Evolutionary conservation across 331 rosid species (phyloP), one percentile per base, ranked within the genome.

Genomic region (Spiraea crenata): DNA sequence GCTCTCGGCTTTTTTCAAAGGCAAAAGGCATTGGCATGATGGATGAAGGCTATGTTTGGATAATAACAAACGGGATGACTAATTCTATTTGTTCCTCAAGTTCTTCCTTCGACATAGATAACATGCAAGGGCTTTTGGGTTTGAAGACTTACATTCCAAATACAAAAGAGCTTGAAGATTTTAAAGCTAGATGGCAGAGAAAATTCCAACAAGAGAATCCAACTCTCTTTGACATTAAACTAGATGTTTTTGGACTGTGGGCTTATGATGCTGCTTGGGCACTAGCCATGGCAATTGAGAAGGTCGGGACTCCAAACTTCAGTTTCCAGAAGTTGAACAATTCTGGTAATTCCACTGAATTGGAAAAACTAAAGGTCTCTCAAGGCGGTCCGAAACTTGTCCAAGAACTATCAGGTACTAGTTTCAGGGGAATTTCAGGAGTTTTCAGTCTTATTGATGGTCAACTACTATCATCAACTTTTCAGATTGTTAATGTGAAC

Each of bases 221-320:
- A n/a, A 51, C 72, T 5, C 20, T 51, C 49, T 20, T 17, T 3
- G 0, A 51, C 4, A 19, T 17, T 10, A 17, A 67, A 49, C 15
- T 67, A 60, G 48, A 50, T n/a, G 61, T 67, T 50, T 67, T 37
- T 7, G 61, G 72, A 6, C 48, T 67, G 12, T 67, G 61, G 72
- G 72, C 72, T n/a, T 67, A 67, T 39, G 72, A 67, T 38, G 72
- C 72, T 2, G 72, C 60, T 5, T 67, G 72, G 72, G 72, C 72
- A 51, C 47, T 67, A n/a, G 72, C 72, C 49, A 51, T 19, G 12
- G 72, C 49, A 38, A 48, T 51, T 50, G 72, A 67, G 46, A 67
- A 67, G n/a, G 71, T 67, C 5, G 51, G 13, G 55, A 13, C 3
- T n/a, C 34, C 8, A 11, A 38, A 51, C 39, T 67, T 5, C 60